A percentile compares a stretch with the other conserved stretches of the same genome.
Conservation (phyloP, 2,329 filamentous ascomycete species). For the Alternaria ventricosa region DNA sequence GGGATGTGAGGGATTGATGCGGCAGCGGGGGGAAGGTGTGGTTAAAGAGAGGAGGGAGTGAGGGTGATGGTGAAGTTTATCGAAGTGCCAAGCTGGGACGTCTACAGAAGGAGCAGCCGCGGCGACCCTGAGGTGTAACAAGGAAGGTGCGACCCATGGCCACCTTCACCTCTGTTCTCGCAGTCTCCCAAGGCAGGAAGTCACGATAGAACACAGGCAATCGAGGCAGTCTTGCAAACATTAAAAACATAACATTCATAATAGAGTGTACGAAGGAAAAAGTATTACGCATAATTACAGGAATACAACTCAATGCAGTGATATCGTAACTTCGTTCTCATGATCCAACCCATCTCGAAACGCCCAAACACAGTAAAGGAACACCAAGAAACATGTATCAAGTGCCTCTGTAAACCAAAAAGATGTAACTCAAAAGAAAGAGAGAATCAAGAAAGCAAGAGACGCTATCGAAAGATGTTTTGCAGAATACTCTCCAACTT, state of each 20-base stretch:
- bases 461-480: conserved; percentile 35
- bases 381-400: not conserved
- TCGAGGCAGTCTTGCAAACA: not conserved
- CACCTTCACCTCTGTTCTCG: not conserved
- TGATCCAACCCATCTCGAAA: not conserved
- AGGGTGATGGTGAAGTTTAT: not conserved
- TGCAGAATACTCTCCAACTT: conserved; percentile 44
- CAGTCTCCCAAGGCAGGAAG: not conserved
- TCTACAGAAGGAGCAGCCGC: not conserved
- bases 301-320: not conserved
- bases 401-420: not conserved
- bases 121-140: conserved; percentile 1
- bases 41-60: not conserved
- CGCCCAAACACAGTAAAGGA: not conserved
- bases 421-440: not conserved
- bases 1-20: not conserved
- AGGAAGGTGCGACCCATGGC: not conserved
- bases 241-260: not conserved
- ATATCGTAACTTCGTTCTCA: conserved; percentile 1
- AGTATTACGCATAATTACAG: not conserved
- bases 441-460: not conserved
- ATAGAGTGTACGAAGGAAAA: not conserved
- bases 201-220: not conserved
- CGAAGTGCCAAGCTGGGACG: not conserved
- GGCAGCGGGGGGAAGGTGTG: not conserved